phyloP scores from a whole-genome alignment of 495 filamentous ascomycete genomes.

The Aspergillus asperescens region DNA sequence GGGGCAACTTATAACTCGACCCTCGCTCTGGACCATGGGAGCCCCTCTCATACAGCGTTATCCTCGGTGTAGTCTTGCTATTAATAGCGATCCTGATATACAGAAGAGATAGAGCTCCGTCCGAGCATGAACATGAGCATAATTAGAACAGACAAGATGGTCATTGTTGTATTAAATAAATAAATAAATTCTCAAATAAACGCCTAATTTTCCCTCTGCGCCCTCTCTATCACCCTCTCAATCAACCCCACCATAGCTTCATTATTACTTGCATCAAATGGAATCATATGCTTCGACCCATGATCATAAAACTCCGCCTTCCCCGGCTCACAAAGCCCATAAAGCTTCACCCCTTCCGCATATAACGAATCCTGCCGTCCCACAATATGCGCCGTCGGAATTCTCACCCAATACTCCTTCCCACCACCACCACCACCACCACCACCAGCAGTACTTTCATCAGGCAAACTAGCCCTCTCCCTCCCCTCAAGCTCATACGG shows the following conservation, averaged over 20 bases:
- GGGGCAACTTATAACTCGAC: constrained; percentile 51
- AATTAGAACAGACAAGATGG: too few species aligned
- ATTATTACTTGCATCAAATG: constrained; percentile 36
- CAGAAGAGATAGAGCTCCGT: constrained; percentile 30
- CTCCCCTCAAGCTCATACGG: constrained; percentile 30
- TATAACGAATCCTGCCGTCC: constrained; percentile 32
- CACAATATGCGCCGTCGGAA: constrained; percentile 41
- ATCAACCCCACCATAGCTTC: constrained; percentile 30
- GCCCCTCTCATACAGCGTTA: constrained; percentile 19
- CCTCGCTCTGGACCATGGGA: neutral
- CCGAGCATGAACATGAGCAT: constrained; percentile 9
- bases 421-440: too few species aligned
- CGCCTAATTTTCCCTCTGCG: neutral
- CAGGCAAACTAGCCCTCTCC: constrained; percentile 10
- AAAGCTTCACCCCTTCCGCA: constrained; percentile 26
- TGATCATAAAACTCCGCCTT: constrained; percentile 35
- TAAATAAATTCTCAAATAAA: neutral
- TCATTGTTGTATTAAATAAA: neutral
- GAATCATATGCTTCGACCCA: constrained; percentile 37
- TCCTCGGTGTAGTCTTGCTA: constrained; percentile 44
- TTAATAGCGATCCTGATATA: constrained; percentile 50
- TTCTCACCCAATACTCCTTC: constrained; percentile 20
- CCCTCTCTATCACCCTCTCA: constrained; percentile 28
- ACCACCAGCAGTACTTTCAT: too few species aligned
- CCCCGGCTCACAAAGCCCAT: constrained; percentile 33